Evolutionary conservation across 176 grass and related monocot species (phyloP).

Genomic region (Carex scoparia): DNA sequence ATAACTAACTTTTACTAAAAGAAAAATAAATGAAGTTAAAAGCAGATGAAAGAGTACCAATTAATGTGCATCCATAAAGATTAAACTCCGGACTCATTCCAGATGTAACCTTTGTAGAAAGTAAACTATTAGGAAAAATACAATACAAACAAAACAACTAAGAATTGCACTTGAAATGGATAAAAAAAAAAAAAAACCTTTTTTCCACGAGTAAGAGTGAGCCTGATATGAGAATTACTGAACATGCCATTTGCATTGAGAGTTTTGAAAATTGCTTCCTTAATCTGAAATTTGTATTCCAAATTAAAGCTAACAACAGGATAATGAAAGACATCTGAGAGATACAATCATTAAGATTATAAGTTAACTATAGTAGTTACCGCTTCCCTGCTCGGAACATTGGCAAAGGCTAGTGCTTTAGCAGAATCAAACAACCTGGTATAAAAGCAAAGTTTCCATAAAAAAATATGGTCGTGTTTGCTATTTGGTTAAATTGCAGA

Average conservation of each 20-base stretch:
- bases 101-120: conserved; percentile 82
- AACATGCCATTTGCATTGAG: conserved; percentile 92
- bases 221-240: conserved; percentile 88
- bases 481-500: neutral
- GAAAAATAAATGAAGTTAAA: neutral
- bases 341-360: neutral
- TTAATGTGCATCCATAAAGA: conserved; percentile 88
- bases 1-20: neutral
- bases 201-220: conserved; percentile 87
- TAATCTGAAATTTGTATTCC: conserved; percentile 55
- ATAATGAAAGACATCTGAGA: neutral
- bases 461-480: neutral
- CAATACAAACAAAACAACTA: conserved; percentile 25
- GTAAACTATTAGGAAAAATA: conserved; percentile 23
- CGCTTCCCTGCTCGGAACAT: conserved; percentile 72
- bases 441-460: neutral
- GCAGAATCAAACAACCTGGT: conserved; percentile 91
- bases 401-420: conserved; percentile 88
- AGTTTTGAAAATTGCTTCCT: conserved; percentile 88
- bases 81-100: conserved; percentile 97
- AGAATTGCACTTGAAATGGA: conserved; percentile 15
- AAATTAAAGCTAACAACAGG: neutral
- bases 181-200: conserved; percentile 50
- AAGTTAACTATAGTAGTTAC: conserved; percentile 35
- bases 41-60: conserved; percentile 49